These are phyloP conservation scores for Torrubiella hemipterigena DNA, from an alignment of 2,329 filamentous ascomycete species.

Conservation along the genomic window DNA sequence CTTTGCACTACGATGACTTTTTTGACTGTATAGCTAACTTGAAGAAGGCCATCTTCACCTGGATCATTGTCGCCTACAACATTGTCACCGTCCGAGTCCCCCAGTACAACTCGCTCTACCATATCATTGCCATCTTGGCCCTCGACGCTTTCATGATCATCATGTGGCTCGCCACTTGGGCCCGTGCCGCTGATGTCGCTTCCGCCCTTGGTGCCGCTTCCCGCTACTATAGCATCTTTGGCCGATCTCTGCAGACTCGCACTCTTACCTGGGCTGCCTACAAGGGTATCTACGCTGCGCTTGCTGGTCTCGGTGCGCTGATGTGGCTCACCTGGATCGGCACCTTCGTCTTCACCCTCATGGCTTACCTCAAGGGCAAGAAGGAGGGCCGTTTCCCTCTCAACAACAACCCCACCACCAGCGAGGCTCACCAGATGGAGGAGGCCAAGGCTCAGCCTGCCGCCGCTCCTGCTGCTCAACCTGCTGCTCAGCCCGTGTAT, in stretches of 20 bases:
- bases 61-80: constrained; percentile 28
- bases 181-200: constrained; percentile 4
- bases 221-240: background rate
- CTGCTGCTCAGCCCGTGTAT: background rate
- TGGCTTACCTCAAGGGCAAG: constrained; percentile 22
- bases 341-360: constrained; percentile 22
- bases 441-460: constrained; percentile 6
- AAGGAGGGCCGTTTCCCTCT: constrained; percentile 22
- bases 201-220: background rate
- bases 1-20: background rate
- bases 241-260: constrained; percentile 4
- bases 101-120: constrained; percentile 22
- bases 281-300: constrained; percentile 17
- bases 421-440: constrained; percentile 20
- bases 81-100: constrained; percentile 27
- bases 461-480: background rate
- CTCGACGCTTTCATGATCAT: constrained; percentile 31
- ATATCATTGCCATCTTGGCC: constrained; percentile 30
- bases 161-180: constrained; percentile 33
- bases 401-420: constrained; percentile 4
- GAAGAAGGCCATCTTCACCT: constrained; percentile 30
- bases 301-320: constrained; percentile 31
- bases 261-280: constrained; percentile 1
- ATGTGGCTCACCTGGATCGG: constrained; percentile 29
- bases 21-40: constrained; percentile 6